These are phyloP conservation scores for Xylariaceae sp. DNA, from an alignment of 2,329 filamentous ascomycete genomes.

Conservation along the genomic window DNA sequence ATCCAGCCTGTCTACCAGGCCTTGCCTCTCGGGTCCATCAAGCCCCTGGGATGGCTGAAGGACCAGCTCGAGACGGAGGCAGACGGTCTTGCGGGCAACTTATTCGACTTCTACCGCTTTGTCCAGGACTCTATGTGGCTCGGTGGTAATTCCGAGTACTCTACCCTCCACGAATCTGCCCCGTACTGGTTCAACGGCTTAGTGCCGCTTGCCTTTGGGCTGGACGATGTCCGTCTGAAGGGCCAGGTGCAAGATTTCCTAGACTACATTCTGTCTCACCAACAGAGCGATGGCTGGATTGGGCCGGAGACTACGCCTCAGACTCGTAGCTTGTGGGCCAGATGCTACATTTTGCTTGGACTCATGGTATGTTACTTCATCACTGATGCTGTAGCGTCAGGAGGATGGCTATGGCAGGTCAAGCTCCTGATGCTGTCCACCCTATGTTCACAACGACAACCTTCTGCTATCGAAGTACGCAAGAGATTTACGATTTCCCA, in stretches of 20 bases:
- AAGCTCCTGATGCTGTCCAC: too few species aligned
- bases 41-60: conserved; percentile 22
- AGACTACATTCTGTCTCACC: conserved; percentile 39
- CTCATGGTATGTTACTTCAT: conserved; percentile 27
- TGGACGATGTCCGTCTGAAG: conserved; percentile 42
- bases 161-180: conserved; percentile 43
- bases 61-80: conserved; percentile 19
- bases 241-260: conserved; percentile 37
- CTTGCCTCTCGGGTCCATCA: conserved; percentile 20
- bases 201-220: conserved; percentile 45
- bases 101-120: conserved; percentile 48
- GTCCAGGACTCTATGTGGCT: conserved; percentile 44
- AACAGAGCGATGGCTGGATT: conserved; percentile 49
- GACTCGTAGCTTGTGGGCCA: conserved; percentile 44
- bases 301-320: conserved; percentile 39
- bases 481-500: too few species aligned
- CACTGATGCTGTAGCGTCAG: background rate
- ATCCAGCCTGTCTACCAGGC: conserved; percentile 20
- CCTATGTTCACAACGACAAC: too few species aligned
- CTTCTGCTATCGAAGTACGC: too few species aligned
- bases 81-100: conserved; percentile 20
- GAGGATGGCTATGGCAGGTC: conserved; percentile 3
- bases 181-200: conserved; percentile 54
- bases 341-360: conserved; percentile 43
- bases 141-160: conserved; percentile 44